phyloP scores from a whole-genome alignment of 257 asterid genomes.

The Scutellaria baicalensis region DNA sequence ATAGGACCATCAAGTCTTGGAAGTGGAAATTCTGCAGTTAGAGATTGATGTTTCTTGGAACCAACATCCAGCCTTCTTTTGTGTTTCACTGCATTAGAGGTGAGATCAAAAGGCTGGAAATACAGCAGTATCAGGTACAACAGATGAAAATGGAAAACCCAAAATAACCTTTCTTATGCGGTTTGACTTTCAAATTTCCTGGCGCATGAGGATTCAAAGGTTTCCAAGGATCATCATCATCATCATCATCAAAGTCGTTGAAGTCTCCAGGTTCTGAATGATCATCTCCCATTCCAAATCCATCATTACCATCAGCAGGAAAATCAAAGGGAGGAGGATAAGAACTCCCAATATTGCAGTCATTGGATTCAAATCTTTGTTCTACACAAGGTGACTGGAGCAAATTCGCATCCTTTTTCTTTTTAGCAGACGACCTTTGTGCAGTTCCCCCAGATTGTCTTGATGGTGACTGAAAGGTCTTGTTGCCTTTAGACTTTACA shows the following conservation, averaged over 20 bases:
- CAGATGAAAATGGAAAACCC: constrained; percentile 4
- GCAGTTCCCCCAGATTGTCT: constrained; percentile 47
- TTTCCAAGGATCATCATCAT: constrained; percentile 74
- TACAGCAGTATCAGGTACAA: neutral
- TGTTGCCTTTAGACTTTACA: constrained; percentile 37
- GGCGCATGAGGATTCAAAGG: constrained; percentile 93
- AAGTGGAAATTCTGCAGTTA: constrained; percentile 61
- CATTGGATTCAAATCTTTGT: constrained; percentile 34
- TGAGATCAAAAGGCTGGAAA: constrained; percentile 10
- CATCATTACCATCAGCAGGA: constrained; percentile 31
- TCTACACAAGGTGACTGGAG: constrained; percentile 31
- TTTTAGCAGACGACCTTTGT: constrained; percentile 39
- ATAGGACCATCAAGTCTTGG: constrained; percentile 65
- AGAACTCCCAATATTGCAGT: constrained; percentile 27
- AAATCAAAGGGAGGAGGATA: constrained; percentile 34
- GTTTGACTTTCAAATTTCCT: constrained; percentile 77
- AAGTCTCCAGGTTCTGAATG: constrained; percentile 40
- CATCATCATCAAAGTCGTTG: constrained; percentile 45
- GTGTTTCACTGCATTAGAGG: constrained; percentile 55
- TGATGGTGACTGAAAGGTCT: constrained; percentile 56
- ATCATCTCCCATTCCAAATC: constrained; percentile 35
- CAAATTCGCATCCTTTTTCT: constrained; percentile 39
- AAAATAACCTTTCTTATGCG: constrained; percentile 55
- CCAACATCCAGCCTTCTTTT: constrained; percentile 31
- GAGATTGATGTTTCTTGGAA: constrained; percentile 29